phyloP scores from a whole-genome alignment of 495 filamentous ascomycete species.

The Aspergillus cavernicola region DNA sequence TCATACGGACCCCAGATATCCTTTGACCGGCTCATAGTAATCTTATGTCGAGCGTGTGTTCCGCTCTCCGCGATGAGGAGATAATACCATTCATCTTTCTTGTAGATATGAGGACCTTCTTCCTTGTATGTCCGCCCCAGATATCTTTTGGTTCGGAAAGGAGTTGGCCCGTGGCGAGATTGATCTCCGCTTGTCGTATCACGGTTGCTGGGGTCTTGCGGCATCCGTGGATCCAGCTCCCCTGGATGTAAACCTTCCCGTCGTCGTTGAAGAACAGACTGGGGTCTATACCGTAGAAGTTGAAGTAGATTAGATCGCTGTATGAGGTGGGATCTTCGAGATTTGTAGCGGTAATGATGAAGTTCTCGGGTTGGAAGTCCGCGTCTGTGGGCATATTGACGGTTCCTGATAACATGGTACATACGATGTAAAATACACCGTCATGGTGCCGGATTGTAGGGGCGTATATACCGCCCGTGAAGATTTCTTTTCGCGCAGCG shows the following conservation, averaged over 20 bases:
- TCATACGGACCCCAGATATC: not conserved
- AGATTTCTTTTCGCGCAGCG: not conserved
- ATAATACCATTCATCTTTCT: slow-evolving; percentile 1
- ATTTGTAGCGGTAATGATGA: not conserved
- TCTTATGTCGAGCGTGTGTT: not conserved
- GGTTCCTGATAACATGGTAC: slow-evolving; percentile 22
- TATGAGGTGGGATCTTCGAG: not conserved
- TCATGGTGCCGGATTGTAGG: slow-evolving; percentile 23
- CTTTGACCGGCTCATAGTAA: not conserved
- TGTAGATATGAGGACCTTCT: slow-evolving; percentile 2
- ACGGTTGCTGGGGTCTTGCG: not conserved
- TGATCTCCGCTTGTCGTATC: not conserved
- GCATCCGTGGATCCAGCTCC: slow-evolving; percentile 33
- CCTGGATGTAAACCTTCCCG: slow-evolving; percentile 18
- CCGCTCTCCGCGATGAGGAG: slow-evolving; percentile 1
- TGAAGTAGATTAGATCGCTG: slow-evolving; percentile 26
- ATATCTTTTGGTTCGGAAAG: not conserved
- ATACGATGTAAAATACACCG: slow-evolving; percentile 40
- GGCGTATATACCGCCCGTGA: slow-evolving; percentile 22
- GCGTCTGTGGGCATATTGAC: not conserved
- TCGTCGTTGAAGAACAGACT: slow-evolving; percentile 22
- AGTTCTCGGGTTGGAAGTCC: not conserved
- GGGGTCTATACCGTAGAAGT: slow-evolving; percentile 26
- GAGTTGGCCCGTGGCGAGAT: not conserved
- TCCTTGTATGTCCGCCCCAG: not conserved